Base-by-base conservation (phyloP, 192 early-diverging fungal genomes). In the Coemansia sp. region DNA sequence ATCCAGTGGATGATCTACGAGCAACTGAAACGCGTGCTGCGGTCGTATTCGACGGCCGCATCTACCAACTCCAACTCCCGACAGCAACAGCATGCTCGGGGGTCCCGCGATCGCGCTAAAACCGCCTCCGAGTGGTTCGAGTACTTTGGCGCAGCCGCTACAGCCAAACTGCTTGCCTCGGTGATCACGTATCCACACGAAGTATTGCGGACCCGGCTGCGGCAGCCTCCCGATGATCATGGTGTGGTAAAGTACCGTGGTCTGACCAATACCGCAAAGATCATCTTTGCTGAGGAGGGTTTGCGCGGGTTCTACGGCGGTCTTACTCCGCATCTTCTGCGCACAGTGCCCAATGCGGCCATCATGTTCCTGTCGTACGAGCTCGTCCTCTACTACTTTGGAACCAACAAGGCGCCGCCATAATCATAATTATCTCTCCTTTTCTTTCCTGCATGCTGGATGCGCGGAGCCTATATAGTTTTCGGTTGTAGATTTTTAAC, bases 1-100 rank as follows among this genome's bases (percentile, higher is more conserved):
- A 90, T 97, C 39, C 97, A 99, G 77, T 99, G 97, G 90, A 90
- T 95, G 41, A 88, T 93, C 36, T 99, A 99, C 77, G 97, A 99
- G 76, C 87, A 93, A 32, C 79, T 99, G 36, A 99, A 99, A 73
- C 80, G 82, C 60, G 32, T 62, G 3, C 42, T 85, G 58, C 57
- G 57, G 5, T 59, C 57, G 39, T 59, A 37, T 16, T 56, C 55
- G 46, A 66, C 74, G 6, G 3, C 46, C 46, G 42, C 64, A 6
- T 36, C 26, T 4, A 4, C 32, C 32, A 32, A 32, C 32, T 32
- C 32, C 32, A 32, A 32, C 32, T 32, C 32, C 32, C 2, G 46
- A 3, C 62, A 74, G 10, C 32, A 32, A 32, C 32, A 32, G 32
- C 32, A 32, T 32, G 32, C 4, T 4, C 32, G 4, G 32, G 32